phyloP scores from a whole-genome alignment of 768 basidiomycete species.

The Hypholoma sublateritium region DNA sequence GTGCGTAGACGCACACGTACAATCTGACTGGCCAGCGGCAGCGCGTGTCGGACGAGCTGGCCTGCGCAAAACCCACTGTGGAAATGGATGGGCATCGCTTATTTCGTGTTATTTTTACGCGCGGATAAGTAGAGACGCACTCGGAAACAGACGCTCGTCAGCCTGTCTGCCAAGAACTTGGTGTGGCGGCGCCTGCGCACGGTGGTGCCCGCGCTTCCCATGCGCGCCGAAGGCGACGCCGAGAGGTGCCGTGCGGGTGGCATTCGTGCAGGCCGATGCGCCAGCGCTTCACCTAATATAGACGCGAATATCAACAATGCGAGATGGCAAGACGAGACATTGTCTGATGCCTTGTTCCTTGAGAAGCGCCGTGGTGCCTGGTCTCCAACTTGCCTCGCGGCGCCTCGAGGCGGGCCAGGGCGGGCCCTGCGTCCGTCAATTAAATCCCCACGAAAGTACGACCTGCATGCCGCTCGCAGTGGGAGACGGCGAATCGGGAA shows the following conservation, averaged over 20 bases:
- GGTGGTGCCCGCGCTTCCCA: not conserved
- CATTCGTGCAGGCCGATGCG: no score
- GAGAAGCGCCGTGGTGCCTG: not conserved
- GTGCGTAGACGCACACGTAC: not conserved
- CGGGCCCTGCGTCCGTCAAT: not conserved
- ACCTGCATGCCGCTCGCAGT: no score
- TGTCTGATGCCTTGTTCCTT: not conserved
- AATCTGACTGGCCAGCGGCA: not conserved
- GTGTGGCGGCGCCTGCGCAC: not conserved
- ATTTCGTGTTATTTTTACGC: not conserved
- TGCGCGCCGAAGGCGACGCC: no score
- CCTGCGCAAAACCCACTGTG: not conserved
- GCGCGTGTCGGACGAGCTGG: not conserved
- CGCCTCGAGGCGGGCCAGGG: not conserved
- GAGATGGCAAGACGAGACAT: not conserved
- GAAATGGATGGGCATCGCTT: not conserved
- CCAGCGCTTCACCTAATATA: no score
- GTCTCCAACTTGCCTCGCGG: not conserved
- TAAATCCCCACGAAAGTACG: no score
- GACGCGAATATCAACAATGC: not conserved
- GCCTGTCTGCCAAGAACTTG: not conserved
- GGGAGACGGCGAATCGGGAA: no score
- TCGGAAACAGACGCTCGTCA: not conserved
- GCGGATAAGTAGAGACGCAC: not conserved
- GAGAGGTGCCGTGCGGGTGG: no score